Percentiles rank a stretch among this genome's conserved stretches.
Conservation (phyloP, 2,329 filamentous ascomycete species). For the Pseudogymnoascus sp. region DNA sequence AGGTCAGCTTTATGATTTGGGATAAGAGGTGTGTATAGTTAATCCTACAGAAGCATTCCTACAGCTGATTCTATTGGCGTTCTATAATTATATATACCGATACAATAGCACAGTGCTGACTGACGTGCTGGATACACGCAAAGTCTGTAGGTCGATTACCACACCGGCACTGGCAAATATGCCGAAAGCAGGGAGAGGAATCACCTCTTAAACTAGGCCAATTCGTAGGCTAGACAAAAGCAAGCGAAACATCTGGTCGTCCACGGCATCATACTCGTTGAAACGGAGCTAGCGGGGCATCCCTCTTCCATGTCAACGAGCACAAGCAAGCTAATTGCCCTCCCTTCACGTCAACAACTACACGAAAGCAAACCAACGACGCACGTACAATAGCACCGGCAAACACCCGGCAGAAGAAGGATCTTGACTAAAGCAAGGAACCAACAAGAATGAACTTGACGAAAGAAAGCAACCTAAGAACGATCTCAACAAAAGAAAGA, state of each 20-base stretch:
- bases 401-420: too few relatives aligned
- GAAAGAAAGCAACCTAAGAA: not conserved
- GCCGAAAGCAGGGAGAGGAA: not conserved
- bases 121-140: not conserved
- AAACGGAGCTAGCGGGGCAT: not conserved
- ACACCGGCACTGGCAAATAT: not conserved
- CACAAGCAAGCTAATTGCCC: not conserved
- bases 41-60: too few relatives aligned
- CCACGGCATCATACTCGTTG: not conserved
- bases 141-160: not conserved
- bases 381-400: too few relatives aligned
- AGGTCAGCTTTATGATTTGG: not conserved
- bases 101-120: too few relatives aligned
- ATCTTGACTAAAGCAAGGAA: not conserved
- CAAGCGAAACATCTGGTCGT: not conserved
- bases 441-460: not conserved
- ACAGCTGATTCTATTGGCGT: too few relatives aligned
- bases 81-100: too few relatives aligned
- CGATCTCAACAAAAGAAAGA: not conserved
- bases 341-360: not conserved
- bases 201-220: not conserved
- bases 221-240: not conserved
- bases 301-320: not conserved
- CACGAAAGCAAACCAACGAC: not conserved
- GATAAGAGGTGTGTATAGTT: not conserved